Evolutionary conservation across 1,284 basidiomycete species (phyloP).

Genomic region (Cutaneotrichosporon dermatis): DNA sequence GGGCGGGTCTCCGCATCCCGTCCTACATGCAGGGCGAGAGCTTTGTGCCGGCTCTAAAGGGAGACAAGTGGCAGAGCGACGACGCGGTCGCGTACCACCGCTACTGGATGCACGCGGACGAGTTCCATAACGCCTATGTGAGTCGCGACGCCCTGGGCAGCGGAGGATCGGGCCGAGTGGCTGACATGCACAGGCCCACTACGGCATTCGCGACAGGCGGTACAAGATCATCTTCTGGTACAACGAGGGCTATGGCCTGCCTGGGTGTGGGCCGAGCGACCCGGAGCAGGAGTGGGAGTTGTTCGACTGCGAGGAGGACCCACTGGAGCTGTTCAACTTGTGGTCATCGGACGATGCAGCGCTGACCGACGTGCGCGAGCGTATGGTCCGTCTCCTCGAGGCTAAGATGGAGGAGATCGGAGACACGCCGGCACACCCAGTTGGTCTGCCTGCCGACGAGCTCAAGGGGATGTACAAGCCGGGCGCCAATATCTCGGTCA

Average conservation of each 20-base stretch:
- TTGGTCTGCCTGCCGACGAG: slow-evolving; percentile 5
- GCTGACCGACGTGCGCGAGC: slow-evolving; percentile 10
- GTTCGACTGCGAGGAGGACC: slow-evolving; percentile 25
- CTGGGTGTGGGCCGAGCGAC: slow-evolving; percentile 13
- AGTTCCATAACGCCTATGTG: slow-evolving; percentile 23
- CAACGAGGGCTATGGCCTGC: slow-evolving; percentile 17
- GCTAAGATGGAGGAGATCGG: slow-evolving; percentile 24
- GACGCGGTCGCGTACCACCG: slow-evolving; percentile 22
- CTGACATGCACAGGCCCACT: slow-evolving; percentile 7
- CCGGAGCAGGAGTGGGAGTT: slow-evolving; percentile 26
- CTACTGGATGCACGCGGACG: slow-evolving; percentile 26
- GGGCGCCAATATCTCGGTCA: slow-evolving; percentile 8
- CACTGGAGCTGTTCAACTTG: slow-evolving; percentile 25
- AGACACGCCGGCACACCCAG: slow-evolving; percentile 20
- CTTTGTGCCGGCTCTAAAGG: slow-evolving; percentile 16
- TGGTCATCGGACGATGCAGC: slow-evolving; percentile 8
- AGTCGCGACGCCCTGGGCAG: no score
- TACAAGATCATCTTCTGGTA: slow-evolving; percentile 31
- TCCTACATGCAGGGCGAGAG: slow-evolving; percentile 28
- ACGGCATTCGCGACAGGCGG: slow-evolving; percentile 18
- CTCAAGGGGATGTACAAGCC: slow-evolving; percentile 1
- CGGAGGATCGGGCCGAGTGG: no score
- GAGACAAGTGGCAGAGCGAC: not conserved
- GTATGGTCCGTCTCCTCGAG: slow-evolving; percentile 22
- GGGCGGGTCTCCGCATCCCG: slow-evolving; percentile 16